These are phyloP conservation scores for Cyberlindnera maclurae DNA, from an alignment of 805 yeast genomes.

Conservation along the genomic window DNA sequence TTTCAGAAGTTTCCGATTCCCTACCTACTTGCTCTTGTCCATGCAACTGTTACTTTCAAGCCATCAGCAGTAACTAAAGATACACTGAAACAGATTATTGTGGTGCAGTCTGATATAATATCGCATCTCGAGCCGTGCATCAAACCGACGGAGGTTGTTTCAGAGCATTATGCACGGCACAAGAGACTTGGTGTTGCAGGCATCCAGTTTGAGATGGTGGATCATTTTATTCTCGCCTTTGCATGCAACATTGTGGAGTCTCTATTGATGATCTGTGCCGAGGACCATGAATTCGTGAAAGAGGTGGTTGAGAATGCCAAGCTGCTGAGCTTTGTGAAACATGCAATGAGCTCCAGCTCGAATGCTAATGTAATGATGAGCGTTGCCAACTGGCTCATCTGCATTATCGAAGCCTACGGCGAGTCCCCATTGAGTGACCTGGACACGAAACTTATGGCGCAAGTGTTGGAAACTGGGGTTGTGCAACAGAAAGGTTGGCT, in stretches of 20 bases:
- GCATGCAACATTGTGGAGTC: constrained; percentile 52
- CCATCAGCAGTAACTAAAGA: constrained; percentile 48
- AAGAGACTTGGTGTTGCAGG: constrained; percentile 24
- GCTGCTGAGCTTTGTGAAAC: constrained; percentile 27
- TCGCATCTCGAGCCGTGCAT: constrained; percentile 4
- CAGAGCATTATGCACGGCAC: constrained; percentile 11
- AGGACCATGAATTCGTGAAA: constrained; percentile 7
- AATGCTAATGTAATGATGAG: constrained; percentile 44
- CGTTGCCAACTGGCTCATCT: constrained; percentile 26
- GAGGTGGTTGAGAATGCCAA: constrained; percentile 1
- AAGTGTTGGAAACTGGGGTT: constrained; percentile 33
- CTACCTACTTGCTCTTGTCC: constrained; percentile 50
- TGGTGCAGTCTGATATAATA: background rate
- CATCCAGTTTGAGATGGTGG: constrained; percentile 40
- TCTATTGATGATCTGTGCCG: constrained; percentile 21
- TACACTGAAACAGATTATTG: constrained; percentile 25
- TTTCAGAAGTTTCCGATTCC: constrained; percentile 38
- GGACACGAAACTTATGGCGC: constrained; percentile 28
- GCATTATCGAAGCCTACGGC: constrained; percentile 1
- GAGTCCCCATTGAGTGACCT: constrained; percentile 2
- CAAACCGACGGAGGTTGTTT: constrained; percentile 18
- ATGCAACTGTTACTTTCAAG: constrained; percentile 48
- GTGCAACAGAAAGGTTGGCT: constrained; percentile 34
- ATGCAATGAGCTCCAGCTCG: constrained; percentile 42
- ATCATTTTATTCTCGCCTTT: constrained; percentile 42